Conservation (phyloP, 106 monocot genomes). For the Narthecium ossifragum region DNA sequence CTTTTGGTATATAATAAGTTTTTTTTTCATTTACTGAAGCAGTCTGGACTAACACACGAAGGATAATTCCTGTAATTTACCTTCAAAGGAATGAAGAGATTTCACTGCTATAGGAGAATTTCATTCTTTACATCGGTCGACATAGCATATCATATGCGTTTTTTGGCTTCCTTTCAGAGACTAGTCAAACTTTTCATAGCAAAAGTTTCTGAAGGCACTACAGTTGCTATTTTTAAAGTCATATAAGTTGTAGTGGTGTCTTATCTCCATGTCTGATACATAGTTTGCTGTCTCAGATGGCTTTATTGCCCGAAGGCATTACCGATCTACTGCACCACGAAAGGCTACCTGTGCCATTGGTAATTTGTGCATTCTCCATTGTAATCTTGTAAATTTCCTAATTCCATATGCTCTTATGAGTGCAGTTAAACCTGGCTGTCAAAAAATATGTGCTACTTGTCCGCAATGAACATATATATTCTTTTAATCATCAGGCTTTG, state of each 20-base stretch:
- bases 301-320: conserved; percentile 93
- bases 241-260: background rate
- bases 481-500: background rate
- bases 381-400: background rate
- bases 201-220: too few species aligned
- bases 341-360: conserved; percentile 69
- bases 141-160: background rate
- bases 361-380: conserved; percentile 21
- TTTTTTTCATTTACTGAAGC: too few species aligned
- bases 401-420: background rate
- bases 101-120: too few species aligned
- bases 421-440: background rate
- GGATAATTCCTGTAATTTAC: too few species aligned
- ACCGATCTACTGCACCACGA: conserved; percentile 90
- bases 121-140: too few species aligned
- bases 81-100: too few species aligned
- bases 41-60: too few species aligned
- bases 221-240: background rate
- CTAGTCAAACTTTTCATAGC: background rate
- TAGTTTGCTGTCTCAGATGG: conserved; percentile 76
- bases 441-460: background rate
- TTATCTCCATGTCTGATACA: background rate
- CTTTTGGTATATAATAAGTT: too few species aligned
- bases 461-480: background rate
- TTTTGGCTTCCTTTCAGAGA: background rate